A percentile compares a stretch with the other conserved stretches of the same genome.
Conservation (phyloP, 2,329 filamentous ascomycete genomes). For the Botrytis deweyae region DNA sequence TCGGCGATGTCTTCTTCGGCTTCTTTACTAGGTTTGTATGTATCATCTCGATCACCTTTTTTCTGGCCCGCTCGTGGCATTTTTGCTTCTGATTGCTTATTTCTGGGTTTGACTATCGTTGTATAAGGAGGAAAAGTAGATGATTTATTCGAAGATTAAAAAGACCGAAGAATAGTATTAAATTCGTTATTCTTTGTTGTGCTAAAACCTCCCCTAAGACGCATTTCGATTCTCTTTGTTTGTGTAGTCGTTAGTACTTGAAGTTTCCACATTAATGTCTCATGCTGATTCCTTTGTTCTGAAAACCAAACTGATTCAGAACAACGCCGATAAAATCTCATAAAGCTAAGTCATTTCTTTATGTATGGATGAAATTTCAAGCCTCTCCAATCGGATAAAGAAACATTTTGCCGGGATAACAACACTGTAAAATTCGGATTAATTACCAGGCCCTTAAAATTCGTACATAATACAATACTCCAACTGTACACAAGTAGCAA, state of each 20-base stretch:
- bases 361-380: background rate
- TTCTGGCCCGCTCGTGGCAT: slow-evolving; percentile 14
- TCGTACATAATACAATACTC: background rate
- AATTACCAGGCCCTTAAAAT: background rate
- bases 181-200: slow-evolving; percentile 6
- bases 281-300: slow-evolving; percentile 1
- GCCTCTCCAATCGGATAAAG: background rate
- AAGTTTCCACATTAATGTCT: background rate
- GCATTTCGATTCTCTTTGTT: slow-evolving; percentile 17
- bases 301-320: background rate
- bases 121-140: background rate
- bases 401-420: background rate
- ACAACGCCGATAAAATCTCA: background rate
- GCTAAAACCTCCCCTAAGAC: background rate
- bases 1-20: background rate
- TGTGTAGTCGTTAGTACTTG: background rate
- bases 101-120: background rate
- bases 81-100: background rate
- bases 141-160: background rate
- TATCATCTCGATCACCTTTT: background rate
- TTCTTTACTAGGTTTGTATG: background rate
- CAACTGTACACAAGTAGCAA: background rate
- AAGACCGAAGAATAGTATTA: background rate
- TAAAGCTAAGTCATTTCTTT: background rate
- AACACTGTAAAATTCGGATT: background rate